Percentiles rank a stretch among this genome's conserved stretches.
phyloP scores from a whole-genome alignment of 805 yeast species.

The Candida ovalis region DNA sequence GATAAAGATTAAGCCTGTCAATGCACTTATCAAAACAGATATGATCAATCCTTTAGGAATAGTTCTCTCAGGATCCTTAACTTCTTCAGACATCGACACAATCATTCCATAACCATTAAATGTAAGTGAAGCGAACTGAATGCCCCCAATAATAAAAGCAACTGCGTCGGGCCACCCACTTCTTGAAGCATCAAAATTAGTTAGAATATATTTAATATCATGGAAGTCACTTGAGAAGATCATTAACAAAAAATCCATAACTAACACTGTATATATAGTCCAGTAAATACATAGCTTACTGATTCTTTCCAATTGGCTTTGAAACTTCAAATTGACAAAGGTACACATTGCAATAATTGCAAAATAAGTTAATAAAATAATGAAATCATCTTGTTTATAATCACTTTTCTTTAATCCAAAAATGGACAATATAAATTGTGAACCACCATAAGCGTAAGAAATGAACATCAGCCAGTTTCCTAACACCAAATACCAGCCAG shows the following conservation, averaged over 20 bases:
- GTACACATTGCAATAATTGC: constrained; percentile 56
- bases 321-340: constrained; percentile 57
- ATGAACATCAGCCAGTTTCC: constrained; percentile 80
- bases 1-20: constrained; percentile 70
- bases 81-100: constrained; percentile 81
- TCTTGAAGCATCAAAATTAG: constrained; percentile 64
- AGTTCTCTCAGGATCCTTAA: constrained; percentile 65
- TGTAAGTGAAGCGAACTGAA: constrained; percentile 75
- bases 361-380: constrained; percentile 56
- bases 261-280: constrained; percentile 67
- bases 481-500: constrained; percentile 70
- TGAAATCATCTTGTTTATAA: constrained; percentile 52
- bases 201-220: constrained; percentile 54
- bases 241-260: constrained; percentile 60
- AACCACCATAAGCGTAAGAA: constrained; percentile 70
- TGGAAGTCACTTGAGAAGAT: constrained; percentile 57
- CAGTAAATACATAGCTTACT: constrained; percentile 69
- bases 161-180: constrained; percentile 73
- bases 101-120: constrained; percentile 81
- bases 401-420: constrained; percentile 58
- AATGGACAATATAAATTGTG: constrained; percentile 66
- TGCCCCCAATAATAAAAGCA: constrained; percentile 77
- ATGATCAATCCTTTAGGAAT: constrained; percentile 71
- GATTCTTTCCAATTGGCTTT: constrained; percentile 56
- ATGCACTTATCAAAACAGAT: constrained; percentile 59